Conservation (phyloP, 2,329 filamentous ascomycete genomes). For the Beauveria sp. region DNA sequence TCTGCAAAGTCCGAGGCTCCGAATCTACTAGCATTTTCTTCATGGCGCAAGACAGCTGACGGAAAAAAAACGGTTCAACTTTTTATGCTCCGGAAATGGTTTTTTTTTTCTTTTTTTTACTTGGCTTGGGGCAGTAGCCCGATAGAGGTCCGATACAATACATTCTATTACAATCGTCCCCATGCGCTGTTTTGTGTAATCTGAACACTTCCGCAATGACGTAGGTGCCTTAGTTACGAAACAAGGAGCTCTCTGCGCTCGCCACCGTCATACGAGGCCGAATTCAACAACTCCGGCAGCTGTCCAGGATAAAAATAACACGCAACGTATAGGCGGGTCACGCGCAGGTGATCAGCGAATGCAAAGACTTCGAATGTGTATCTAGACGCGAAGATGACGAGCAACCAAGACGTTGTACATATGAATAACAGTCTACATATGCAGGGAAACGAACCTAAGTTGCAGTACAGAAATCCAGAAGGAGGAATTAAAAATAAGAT, state of each 20-base stretch:
- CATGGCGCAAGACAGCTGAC: background rate
- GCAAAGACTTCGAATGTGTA: no score
- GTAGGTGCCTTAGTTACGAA: background rate
- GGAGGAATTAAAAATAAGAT: no score
- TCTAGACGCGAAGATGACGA: no score
- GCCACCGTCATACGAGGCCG: background rate
- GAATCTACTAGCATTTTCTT: background rate
- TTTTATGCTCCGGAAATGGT: background rate
- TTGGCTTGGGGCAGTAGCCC: constrained; percentile 4
- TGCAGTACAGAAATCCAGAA: no score
- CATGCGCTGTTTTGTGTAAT: background rate
- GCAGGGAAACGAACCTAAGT: no score
- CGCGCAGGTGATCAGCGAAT: no score
- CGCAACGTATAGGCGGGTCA: no score
- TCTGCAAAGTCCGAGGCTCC: background rate
- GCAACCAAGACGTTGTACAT: no score
- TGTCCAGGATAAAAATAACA: background rate
- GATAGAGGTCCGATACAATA: background rate
- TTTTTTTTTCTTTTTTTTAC: background rate
- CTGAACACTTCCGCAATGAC: background rate
- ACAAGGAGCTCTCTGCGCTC: background rate
- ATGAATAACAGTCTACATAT: no score
- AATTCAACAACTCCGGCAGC: background rate
- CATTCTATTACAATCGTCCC: background rate
- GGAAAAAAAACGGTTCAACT: background rate